These are phyloP conservation scores for Xylaria sp. DNA, from an alignment of 2,329 filamentous ascomycete genomes.

Conservation along the genomic window DNA sequence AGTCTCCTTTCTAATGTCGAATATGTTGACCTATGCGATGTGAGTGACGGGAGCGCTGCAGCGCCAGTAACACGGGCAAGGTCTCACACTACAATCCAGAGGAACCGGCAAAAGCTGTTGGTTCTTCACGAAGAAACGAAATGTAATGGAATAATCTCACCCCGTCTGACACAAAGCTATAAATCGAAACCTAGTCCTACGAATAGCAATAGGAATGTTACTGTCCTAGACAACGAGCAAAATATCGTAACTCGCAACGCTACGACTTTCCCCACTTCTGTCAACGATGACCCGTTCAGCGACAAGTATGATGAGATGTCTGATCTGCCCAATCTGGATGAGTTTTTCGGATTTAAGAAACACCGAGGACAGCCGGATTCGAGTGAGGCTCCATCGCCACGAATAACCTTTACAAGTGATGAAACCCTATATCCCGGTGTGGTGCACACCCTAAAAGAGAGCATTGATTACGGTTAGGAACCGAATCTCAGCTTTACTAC, in stretches of 20 bases:
- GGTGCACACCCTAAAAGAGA: conserved; percentile 44
- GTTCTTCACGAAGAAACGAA: conserved; percentile 31
- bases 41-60: conserved; percentile 29
- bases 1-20: conserved; percentile 39
- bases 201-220: neutral
- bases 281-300: conserved; percentile 13
- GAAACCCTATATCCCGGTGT: conserved; percentile 46
- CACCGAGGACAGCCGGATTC: neutral
- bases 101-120: conserved; percentile 22
- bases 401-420: conserved; percentile 26
- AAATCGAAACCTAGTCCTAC: conserved; percentile 3
- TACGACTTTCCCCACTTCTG: neutral
- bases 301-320: conserved; percentile 33
- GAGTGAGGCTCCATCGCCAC: conserved; percentile 15
- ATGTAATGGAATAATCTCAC: conserved; percentile 15
- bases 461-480: conserved; percentile 45
- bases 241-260: neutral
- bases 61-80: neutral
- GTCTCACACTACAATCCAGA: neutral
- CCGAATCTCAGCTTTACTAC: conserved; percentile 49
- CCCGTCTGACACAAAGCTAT: conserved; percentile 25
- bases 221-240: neutral
- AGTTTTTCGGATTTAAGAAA: conserved; percentile 29
- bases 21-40: conserved; percentile 43
- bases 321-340: conserved; percentile 43